A percentile compares a stretch with the other conserved stretches of the same genome.
Conservation (phyloP, 2,329 filamentous ascomycete genomes). For the Lecanoromycetidae sp. region DNA sequence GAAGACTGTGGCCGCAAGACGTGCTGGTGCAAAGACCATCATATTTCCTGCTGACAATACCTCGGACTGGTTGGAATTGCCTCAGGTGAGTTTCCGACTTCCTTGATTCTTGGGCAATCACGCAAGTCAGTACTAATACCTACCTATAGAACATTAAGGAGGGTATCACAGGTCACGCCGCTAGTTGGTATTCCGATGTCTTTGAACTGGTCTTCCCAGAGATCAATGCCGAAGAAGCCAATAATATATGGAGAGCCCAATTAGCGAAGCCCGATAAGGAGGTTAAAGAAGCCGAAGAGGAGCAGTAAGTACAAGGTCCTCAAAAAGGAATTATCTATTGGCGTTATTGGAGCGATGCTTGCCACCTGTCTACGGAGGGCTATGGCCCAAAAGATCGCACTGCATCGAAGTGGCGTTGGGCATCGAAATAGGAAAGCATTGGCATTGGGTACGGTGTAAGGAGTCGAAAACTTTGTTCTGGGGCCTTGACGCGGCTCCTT, state of each 20-base stretch:
- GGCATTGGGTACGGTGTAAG: constrained; percentile 1
- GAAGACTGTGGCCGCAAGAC: constrained; percentile 90
- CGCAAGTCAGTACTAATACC: constrained; percentile 15
- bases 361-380: not conserved
- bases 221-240: constrained; percentile 61
- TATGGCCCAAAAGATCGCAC: not conserved
- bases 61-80: constrained; percentile 94
- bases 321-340: too few relatives aligned
- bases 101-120: not conserved
- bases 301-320: not conserved
- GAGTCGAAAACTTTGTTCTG: not conserved
- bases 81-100: constrained; percentile 57
- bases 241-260: constrained; percentile 57
- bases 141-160: constrained; percentile 82
- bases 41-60: constrained; percentile 92
- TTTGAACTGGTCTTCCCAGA: constrained; percentile 82
- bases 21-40: constrained; percentile 84
- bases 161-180: constrained; percentile 81
- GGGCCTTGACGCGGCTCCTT: not conserved
- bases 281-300: constrained; percentile 10
- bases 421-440: not conserved
- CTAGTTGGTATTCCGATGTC: constrained; percentile 87
- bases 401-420: not conserved
- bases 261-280: constrained; percentile 42
- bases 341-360: not conserved